Evolutionary conservation across 768 basidiomycete species (phyloP).

Genomic region (Boletus rufocinnamomeus): DNA sequence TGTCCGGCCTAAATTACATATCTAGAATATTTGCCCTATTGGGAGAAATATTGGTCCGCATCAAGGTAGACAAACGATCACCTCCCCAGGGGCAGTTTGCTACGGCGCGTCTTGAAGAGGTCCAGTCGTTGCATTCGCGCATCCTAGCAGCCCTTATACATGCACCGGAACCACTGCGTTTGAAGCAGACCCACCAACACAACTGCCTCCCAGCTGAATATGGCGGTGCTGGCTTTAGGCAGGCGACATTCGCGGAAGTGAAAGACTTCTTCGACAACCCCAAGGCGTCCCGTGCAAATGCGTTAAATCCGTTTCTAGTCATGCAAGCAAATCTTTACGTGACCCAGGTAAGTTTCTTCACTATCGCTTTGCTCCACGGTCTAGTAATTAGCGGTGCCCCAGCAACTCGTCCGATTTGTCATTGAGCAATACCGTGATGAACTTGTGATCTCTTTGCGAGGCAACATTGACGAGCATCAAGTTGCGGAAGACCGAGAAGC

Average conservation of each 20-base stretch:
- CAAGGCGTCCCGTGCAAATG: slow-evolving; percentile 80
- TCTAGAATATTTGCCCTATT: slow-evolving; percentile 84
- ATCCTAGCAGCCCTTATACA: slow-evolving; percentile 75
- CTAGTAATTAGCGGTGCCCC: not conserved
- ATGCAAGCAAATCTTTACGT: slow-evolving; percentile 93
- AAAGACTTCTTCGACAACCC: slow-evolving; percentile 93
- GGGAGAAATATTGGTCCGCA: slow-evolving; percentile 84
- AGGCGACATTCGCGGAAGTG: slow-evolving; percentile 85
- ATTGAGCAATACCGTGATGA: slow-evolving; percentile 92
- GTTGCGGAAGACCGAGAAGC: slow-evolving; percentile 77
- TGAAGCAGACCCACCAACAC: slow-evolving; percentile 59
- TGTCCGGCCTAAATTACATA: slow-evolving; percentile 85
- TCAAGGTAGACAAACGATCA: slow-evolving; percentile 83
- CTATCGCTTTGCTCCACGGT: not conserved
- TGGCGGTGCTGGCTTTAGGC: slow-evolving; percentile 71
- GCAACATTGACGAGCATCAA: slow-evolving; percentile 60
- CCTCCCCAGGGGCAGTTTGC: slow-evolving; percentile 86
- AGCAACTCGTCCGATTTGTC: slow-evolving; percentile 94
- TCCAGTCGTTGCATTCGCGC: slow-evolving; percentile 75
- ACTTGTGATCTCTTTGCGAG: slow-evolving; percentile 67
- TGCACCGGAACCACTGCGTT: slow-evolving; percentile 71
- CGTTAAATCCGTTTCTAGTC: slow-evolving; percentile 86
- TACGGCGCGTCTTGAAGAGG: slow-evolving; percentile 81
- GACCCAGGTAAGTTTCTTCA: slow-evolving; percentile 64
- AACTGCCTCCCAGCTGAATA: slow-evolving; percentile 57